Evolutionary conservation across 257 asterid genomes (phyloP).

Genomic region (Solanum chilense): DNA sequence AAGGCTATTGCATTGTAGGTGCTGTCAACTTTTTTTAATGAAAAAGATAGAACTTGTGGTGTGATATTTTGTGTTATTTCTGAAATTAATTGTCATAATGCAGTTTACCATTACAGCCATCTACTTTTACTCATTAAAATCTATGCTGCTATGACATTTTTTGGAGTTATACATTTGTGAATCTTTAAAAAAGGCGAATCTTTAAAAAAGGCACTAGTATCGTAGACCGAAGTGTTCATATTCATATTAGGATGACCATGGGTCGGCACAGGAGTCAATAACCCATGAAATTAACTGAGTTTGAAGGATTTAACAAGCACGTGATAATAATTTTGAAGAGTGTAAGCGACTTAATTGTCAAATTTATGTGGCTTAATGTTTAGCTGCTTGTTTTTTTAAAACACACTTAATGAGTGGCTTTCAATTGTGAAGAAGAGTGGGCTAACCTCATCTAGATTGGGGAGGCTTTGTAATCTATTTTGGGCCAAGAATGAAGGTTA

Average conservation of each 20-base stretch:
- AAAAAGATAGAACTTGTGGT: neutral
- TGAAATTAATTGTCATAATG: neutral
- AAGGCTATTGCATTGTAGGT: neutral
- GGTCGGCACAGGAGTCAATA: too few species aligned
- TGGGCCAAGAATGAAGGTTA: neutral
- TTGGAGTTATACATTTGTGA: neutral
- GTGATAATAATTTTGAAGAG: neutral
- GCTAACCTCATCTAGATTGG: neutral
- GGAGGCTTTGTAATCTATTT: neutral
- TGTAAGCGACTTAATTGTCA: neutral
- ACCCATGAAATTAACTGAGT: too few species aligned
- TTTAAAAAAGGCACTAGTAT: neutral
- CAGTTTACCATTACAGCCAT: neutral
- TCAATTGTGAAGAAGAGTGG: neutral
- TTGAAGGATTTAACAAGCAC: neutral
- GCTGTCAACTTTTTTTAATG: neutral
- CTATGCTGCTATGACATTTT: neutral
- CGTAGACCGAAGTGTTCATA: neutral
- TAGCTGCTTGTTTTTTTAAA: neutral
- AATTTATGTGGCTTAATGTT: neutral
- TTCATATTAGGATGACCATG: too few species aligned
- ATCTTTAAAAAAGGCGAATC: neutral
- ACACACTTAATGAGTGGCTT: neutral
- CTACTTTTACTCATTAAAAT: neutral
- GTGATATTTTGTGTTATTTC: neutral